These are phyloP conservation scores for Pneumocystis murina DNA, from an alignment of 1,139 yeast species.

Conservation along the genomic window DNA sequence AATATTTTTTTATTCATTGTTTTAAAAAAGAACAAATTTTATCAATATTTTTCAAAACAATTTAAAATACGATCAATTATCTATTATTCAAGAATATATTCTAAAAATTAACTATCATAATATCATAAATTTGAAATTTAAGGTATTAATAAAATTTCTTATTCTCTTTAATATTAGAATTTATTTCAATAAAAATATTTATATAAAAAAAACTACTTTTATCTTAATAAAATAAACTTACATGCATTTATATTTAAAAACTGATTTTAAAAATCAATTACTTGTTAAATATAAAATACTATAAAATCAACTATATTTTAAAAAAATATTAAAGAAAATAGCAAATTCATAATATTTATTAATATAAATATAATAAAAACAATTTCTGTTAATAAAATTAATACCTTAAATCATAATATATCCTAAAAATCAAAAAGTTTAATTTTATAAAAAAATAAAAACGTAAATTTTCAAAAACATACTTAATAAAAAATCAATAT, in stretches of 20 bases:
- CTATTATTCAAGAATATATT: too few relatives aligned
- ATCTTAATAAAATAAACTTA: background rate
- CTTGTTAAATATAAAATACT: background rate
- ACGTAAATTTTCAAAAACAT: background rate
- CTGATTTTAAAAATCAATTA: background rate
- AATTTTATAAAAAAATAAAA: too few relatives aligned
- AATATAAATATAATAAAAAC: background rate
- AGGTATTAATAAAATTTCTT: background rate
- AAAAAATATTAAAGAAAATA: too few relatives aligned
- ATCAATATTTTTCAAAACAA: too few relatives aligned
- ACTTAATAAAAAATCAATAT: background rate
- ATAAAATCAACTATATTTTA: background rate
- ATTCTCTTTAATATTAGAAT: background rate
- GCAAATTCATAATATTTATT: background rate
- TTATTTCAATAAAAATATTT: background rate
- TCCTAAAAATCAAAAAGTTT: too few relatives aligned
- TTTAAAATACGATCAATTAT: too few relatives aligned
- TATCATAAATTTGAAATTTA: too few relatives aligned
- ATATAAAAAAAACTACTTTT: background rate
- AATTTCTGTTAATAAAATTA: background rate
- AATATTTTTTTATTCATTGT: too few relatives aligned
- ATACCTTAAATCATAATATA: too few relatives aligned
- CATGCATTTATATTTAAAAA: background rate
- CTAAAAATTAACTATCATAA: too few relatives aligned
- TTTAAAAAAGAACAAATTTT: too few relatives aligned